Evolutionary conservation across 164 flowering plant genomes (phyloP).

Genomic region (Chloranthus sessilifolius): DNA sequence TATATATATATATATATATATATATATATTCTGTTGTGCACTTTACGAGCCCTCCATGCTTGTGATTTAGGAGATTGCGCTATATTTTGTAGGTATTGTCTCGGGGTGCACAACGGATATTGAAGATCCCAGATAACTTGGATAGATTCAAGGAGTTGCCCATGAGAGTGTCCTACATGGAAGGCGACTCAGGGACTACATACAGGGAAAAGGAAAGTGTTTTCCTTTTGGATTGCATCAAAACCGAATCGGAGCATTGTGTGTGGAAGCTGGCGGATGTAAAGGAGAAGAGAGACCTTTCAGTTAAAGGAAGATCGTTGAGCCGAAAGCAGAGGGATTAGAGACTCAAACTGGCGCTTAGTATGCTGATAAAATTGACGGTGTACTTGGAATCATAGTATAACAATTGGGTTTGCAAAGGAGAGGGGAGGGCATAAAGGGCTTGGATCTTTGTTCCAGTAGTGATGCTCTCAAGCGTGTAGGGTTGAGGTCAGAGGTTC

Average conservation of each 20-base stretch:
- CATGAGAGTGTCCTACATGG: slow-evolving; percentile 60
- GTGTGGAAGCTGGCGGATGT: slow-evolving; percentile 90
- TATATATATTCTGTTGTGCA: no score
- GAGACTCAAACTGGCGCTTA: slow-evolving; percentile 61
- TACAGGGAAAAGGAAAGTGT: slow-evolving; percentile 38
- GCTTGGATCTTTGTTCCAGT: no score
- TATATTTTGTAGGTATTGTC: slow-evolving; percentile 64
- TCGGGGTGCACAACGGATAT: slow-evolving; percentile 84
- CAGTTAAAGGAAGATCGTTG: slow-evolving; percentile 71
- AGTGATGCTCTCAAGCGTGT: no score
- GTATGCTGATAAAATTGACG: slow-evolving; percentile 39
- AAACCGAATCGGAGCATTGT: slow-evolving; percentile 44
- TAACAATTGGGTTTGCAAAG: no score
- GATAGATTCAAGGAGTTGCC: slow-evolving; percentile 72
- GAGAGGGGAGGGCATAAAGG: no score
- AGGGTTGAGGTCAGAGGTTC: no score
- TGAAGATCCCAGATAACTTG: slow-evolving; percentile 82
- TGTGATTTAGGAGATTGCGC: no score
- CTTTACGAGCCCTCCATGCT: no score
- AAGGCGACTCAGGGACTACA: slow-evolving; percentile 23
- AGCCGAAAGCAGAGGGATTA: slow-evolving; percentile 78
- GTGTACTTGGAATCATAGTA: slow-evolving; percentile 67
- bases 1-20: no score
- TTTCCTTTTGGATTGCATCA: slow-evolving; percentile 62
- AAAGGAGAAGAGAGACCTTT: slow-evolving; percentile 64